phyloP scores from a whole-genome alignment of 306 rosid genomes.

The Heteromeles arbutifolia region DNA sequence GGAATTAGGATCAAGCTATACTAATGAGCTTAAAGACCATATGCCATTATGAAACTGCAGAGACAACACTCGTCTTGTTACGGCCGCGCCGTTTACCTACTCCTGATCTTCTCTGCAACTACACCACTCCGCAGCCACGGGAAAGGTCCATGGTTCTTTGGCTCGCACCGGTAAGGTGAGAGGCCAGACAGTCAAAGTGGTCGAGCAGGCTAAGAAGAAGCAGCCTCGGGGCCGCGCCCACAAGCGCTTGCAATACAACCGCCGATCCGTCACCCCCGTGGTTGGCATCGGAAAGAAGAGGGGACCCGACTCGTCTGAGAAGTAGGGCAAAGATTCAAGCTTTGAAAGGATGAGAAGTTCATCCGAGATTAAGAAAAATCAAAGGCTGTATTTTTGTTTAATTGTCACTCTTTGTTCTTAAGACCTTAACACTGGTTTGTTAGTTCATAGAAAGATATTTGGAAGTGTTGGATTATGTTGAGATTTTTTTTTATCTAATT shows the following conservation, averaged over 20 bases:
- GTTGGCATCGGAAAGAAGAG: constrained; percentile 34
- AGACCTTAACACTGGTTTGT: not conserved
- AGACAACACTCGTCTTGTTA: not conserved
- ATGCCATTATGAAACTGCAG: too few relatives aligned
- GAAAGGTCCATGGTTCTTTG: constrained; percentile 49
- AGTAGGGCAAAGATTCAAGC: not conserved
- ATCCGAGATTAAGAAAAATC: not conserved
- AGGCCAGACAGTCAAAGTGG: constrained; percentile 46
- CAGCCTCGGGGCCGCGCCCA: constrained; percentile 48
- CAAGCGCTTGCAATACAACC: constrained; percentile 53
- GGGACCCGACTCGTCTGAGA: constrained; percentile 33
- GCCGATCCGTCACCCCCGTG: constrained; percentile 45
- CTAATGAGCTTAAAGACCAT: too few relatives aligned
- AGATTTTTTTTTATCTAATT: not conserved
- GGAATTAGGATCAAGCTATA: too few relatives aligned
- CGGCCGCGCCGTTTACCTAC: not conserved
- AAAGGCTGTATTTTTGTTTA: not conserved
- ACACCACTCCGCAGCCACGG: not conserved
- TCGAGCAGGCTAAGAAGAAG: constrained; percentile 52
- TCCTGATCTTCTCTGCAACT: not conserved
- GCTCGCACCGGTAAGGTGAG: constrained; percentile 56
- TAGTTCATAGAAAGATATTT: not conserved
- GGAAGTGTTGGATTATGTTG: not conserved
- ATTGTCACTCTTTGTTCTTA: too few relatives aligned
- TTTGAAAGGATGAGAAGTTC: not conserved